Conservation (phyloP, 768 basidiomycete genomes). For the Leccinum variicolor region DNA sequence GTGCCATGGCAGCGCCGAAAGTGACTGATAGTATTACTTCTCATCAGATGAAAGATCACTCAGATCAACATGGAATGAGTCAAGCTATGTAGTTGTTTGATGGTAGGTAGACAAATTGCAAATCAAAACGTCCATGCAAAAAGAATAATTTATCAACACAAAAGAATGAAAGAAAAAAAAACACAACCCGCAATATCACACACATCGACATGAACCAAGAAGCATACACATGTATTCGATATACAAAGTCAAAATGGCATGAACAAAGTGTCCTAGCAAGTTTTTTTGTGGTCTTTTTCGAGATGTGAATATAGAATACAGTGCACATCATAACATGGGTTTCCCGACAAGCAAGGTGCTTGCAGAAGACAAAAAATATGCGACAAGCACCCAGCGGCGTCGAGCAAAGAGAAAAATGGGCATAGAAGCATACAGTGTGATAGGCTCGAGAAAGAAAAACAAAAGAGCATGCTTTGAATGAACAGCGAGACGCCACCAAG, state of each 20-base stretch:
- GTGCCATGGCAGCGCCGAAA: too few relatives aligned
- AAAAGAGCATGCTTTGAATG: conserved; percentile 6
- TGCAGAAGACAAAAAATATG: conserved; percentile 17
- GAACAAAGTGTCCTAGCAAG: conserved; percentile 24
- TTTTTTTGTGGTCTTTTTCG: conserved; percentile 4
- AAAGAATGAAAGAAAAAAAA: background rate
- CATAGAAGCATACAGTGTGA: conserved; percentile 22
- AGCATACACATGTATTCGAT: conserved; percentile 23
- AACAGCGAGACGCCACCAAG: conserved; percentile 4
- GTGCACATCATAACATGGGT: conserved; percentile 20
- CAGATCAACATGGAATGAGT: too few relatives aligned
- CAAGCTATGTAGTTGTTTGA: too few relatives aligned
- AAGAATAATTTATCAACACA: background rate
- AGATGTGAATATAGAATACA: conserved; percentile 25
- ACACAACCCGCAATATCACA: background rate
- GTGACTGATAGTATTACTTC: too few relatives aligned
- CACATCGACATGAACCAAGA: background rate
- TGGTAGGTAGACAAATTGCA: background rate
- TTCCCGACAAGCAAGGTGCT: conserved; percentile 4
- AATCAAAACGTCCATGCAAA: background rate
- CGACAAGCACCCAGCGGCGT: conserved; percentile 11
- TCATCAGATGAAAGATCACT: too few relatives aligned
- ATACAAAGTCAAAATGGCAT: conserved; percentile 22
- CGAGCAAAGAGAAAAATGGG: conserved; percentile 6
- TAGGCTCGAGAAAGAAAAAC: conserved; percentile 1